Evolutionary conservation across 192 early-diverging fungal species (phyloP), one percentile per base, ranked within the genome.

Genomic region (Coemansia sp.): DNA sequence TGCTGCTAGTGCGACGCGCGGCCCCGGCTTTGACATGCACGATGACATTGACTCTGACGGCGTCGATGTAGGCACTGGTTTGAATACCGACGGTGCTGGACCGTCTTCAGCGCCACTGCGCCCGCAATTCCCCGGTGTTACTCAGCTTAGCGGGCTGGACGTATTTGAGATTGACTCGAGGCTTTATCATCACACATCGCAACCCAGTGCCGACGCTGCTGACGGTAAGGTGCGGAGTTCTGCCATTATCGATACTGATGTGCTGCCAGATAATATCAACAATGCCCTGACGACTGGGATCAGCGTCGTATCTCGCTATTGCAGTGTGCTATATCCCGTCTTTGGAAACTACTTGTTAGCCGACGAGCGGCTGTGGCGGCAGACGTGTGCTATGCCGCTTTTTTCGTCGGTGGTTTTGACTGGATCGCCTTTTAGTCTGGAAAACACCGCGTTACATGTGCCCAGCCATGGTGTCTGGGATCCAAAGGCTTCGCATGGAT

Each of bases 331-430:
- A 10, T 61, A 61, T 51, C 74, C 79, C 0, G 68, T 71, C 8
- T 82, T 82, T 59, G 79, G 79, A 10, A 59, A 71, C 46, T 82
- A 68, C 21, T 54, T 74, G 4, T 51, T 82, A 57, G 79, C 79
- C 1, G 79, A 82, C 42, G 74, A 82, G 27, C 67, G 74, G 22
- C 61, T 82, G 42, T 82, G 79, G 79, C 61, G 74, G 2, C 71
- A 73, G 50, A 61, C 79, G 6, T 71, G 74, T 33, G 66, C 70
- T 3, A 52, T 82, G 32, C 79, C 79, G 19, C 57, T 68, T 21
- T 74, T 76, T 53, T 82, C 79, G 27, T 82, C 74, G 0, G 70
- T 67, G 9, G 79, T 82, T 29, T 64, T 82, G 29, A 73, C 74
- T 2, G 79, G 79, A 2, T 61, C 67, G 21, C 14, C 71, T 19